A percentile compares a stretch with the other conserved stretches of the same genome.
Conservation (phyloP, 306 rosid genomes). For the Lathyrus sativus region DNA sequence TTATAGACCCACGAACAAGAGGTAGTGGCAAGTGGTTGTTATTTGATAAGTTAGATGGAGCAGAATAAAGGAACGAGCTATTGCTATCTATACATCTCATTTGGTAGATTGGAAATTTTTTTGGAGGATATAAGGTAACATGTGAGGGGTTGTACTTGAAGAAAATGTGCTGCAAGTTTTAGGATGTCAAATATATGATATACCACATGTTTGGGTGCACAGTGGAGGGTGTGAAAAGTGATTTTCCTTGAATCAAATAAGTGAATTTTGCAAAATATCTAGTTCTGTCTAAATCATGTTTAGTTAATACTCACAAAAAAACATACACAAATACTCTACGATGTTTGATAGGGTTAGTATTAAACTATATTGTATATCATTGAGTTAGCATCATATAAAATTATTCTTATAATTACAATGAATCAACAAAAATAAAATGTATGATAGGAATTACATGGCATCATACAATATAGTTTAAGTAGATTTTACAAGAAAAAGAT, state of each 20-base stretch:
- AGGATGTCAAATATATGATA: background rate
- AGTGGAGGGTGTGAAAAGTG: constrained; percentile 6
- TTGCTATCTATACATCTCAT: no score
- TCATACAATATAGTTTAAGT: no score
- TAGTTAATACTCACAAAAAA: background rate
- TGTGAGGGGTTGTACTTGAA: background rate
- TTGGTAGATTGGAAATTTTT: constrained; percentile 1
- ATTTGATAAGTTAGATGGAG: background rate
- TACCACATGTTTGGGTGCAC: background rate
- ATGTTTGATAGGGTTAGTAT: no score
- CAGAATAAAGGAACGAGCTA: background rate
- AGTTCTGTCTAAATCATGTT: background rate
- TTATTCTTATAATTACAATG: no score
- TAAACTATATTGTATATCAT: no score
- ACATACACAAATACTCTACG: background rate
- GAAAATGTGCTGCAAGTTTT: constrained; percentile 17
- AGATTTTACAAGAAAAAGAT: no score
- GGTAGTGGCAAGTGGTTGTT: background rate
- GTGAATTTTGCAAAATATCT: background rate
- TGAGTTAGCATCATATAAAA: no score
- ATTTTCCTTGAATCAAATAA: background rate
- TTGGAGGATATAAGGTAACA: background rate
- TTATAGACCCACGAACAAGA: constrained; percentile 21
- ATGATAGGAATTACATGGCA: no score
- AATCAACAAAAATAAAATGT: no score